These are phyloP conservation scores for Pseudocercospora pini-densiflorae DNA, from an alignment of 2,329 filamentous ascomycete species.

Conservation along the genomic window DNA sequence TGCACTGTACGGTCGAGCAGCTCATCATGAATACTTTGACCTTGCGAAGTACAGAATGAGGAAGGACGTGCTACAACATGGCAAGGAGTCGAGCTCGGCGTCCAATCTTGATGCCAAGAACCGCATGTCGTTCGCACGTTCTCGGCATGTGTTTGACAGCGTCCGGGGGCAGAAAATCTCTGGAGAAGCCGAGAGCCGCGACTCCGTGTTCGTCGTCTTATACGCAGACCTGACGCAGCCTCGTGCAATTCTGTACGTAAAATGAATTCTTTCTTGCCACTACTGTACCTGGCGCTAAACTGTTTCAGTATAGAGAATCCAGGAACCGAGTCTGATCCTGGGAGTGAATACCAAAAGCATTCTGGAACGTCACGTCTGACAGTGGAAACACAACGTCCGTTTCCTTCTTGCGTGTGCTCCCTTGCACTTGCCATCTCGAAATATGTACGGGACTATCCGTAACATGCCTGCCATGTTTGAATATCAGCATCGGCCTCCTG, in stretches of 20 bases:
- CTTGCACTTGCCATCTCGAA: constrained; percentile 4
- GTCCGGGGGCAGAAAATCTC: background rate
- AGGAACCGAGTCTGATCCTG: background rate
- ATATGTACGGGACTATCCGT: background rate
- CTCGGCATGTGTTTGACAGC: background rate
- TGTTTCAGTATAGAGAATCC: background rate
- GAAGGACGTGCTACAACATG: too few relatives aligned
- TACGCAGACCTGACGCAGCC: constrained; percentile 6
- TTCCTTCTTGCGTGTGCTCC: background rate
- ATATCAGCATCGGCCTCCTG: background rate
- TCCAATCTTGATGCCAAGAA: background rate
- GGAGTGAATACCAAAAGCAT: background rate
- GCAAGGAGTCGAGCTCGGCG: too few relatives aligned
- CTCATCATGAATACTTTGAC: too few relatives aligned
- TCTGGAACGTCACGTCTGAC: constrained; percentile 7
- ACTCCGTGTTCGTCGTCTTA: background rate
- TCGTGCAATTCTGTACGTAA: constrained; percentile 7
- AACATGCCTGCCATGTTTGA: background rate
- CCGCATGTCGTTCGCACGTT: background rate
- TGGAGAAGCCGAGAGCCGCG: constrained; percentile 8
- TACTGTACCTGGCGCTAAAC: background rate
- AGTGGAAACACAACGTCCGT: constrained; percentile 4
- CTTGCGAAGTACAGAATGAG: too few relatives aligned
- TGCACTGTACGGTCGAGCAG: background rate
- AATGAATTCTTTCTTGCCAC: constrained; percentile 5